A percentile compares a stretch with the other conserved stretches of the same genome.
Conservation (phyloP, 2,329 filamentous ascomycete genomes). For the Tolypocladium album region DNA sequence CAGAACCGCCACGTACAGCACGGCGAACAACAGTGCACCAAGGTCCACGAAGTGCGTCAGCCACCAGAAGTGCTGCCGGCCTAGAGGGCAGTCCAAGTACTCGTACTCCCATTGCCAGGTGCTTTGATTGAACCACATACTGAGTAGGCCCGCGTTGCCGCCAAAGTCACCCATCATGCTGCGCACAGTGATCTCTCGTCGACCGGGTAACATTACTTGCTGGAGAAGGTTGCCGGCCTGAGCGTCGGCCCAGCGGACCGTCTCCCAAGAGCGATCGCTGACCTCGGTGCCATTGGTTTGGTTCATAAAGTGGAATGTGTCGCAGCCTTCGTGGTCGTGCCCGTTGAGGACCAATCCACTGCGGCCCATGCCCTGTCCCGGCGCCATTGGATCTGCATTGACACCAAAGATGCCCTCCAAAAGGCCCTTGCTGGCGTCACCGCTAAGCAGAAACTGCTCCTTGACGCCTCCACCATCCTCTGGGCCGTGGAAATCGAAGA, state of each 20-base stretch:
- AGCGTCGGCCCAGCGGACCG: constrained; percentile 35
- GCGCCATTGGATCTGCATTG: constrained; percentile 47
- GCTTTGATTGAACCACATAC: constrained; percentile 74
- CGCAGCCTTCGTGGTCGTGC: constrained; percentile 92
- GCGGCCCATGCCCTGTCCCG: constrained; percentile 53
- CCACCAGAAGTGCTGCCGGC: constrained; percentile 93
- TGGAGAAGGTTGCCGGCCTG: constrained; percentile 26
- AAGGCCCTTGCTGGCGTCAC: constrained; percentile 61
- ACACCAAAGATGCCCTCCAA: constrained; percentile 78
- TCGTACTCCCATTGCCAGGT: constrained; percentile 72
- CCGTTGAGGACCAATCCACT: constrained; percentile 78
- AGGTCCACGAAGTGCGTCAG: constrained; percentile 67
- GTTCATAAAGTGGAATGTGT: constrained; percentile 74
- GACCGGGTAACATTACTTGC: constrained; percentile 41
- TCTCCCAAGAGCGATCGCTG: constrained; percentile 38
- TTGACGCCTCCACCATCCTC: constrained; percentile 61
- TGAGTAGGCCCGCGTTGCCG: constrained; percentile 84
- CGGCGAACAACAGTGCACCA: constrained; percentile 22
- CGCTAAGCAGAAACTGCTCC: constrained; percentile 85
- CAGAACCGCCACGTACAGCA: constrained; percentile 14
- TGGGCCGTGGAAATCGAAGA: constrained; percentile 65
- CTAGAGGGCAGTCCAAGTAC: constrained; percentile 67
- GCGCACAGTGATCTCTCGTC: constrained; percentile 84
- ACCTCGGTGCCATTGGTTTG: constrained; percentile 35
- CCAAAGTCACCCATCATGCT: constrained; percentile 98